Conservation (phyloP, 305 asterid species). For the Striga hermonthica region DNA sequence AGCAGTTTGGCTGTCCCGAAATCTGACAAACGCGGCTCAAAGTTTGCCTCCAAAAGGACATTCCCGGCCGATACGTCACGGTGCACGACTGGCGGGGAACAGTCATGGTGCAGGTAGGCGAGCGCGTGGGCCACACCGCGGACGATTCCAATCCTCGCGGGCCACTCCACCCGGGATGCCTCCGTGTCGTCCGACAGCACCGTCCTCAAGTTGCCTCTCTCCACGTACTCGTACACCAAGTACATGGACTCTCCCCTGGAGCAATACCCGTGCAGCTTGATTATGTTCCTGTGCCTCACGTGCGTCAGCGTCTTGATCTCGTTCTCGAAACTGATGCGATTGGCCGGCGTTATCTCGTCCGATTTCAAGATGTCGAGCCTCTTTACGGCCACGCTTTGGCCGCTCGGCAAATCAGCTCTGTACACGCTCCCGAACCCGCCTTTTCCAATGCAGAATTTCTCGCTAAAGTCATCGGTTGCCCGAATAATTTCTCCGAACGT, state of each 20-base stretch:
- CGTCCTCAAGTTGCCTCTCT: slow-evolving; percentile 72
- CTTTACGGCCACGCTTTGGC: slow-evolving; percentile 76
- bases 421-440: slow-evolving; percentile 90
- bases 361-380: slow-evolving; percentile 62
- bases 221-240: slow-evolving; percentile 79
- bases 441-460: slow-evolving; percentile 64
- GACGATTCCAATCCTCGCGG: slow-evolving; percentile 58
- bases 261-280: slow-evolving; percentile 85
- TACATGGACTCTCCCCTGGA: slow-evolving; percentile 65
- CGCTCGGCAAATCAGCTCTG: slow-evolving; percentile 55
- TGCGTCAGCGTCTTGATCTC: slow-evolving; percentile 75
- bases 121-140: slow-evolving; percentile 90
- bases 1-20: slow-evolving; percentile 82
- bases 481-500: slow-evolving; percentile 31
- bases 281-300: slow-evolving; percentile 81
- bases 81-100: slow-evolving; percentile 78
- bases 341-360: slow-evolving; percentile 47
- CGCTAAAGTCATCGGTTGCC: slow-evolving; percentile 66
- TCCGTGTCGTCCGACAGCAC: slow-evolving; percentile 45
- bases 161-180: slow-evolving; percentile 61
- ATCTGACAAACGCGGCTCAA: slow-evolving; percentile 78
- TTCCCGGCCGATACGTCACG: slow-evolving; percentile 73
- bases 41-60: slow-evolving; percentile 60
- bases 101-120: slow-evolving; percentile 87
- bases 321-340: slow-evolving; percentile 63